Percentiles rank a stretch among this genome's conserved stretches.
Evolutionary conservation across 164 flowering plant species (phyloP).

Genomic region (Stephania japonica): DNA sequence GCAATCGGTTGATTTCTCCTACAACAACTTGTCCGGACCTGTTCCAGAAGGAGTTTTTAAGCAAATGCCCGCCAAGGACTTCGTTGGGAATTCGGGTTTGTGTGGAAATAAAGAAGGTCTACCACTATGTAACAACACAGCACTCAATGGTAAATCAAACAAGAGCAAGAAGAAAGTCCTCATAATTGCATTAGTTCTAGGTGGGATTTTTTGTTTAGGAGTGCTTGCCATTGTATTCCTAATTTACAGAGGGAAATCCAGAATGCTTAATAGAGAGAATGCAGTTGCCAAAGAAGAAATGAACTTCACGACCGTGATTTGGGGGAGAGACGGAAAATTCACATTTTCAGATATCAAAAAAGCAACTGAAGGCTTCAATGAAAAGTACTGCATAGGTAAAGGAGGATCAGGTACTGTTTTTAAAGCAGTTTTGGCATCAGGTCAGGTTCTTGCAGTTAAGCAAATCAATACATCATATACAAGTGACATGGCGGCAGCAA

Average conservation of each 20-base stretch:
- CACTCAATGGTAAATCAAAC: neutral
- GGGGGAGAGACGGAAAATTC: conserved; percentile 48
- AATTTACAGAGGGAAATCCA: conserved; percentile 9
- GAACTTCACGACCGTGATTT: conserved; percentile 24
- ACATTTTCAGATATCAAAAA: conserved; percentile 39
- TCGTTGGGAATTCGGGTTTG: conserved; percentile 23
- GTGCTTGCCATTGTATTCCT: conserved; percentile 6
- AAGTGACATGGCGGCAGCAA: conserved; percentile 20
- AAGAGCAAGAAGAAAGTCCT: conserved; percentile 21
- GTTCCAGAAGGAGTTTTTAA: conserved; percentile 29
- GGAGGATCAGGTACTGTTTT: conserved; percentile 65
- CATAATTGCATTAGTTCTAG: conserved; percentile 26
- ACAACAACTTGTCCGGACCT: conserved; percentile 41
- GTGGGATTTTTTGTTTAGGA: conserved; percentile 12
- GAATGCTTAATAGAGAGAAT: conserved; percentile 16
- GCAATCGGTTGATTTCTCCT: conserved; percentile 36
- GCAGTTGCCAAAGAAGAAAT: neutral
- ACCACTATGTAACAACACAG: conserved; percentile 16
- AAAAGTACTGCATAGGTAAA: conserved; percentile 44
- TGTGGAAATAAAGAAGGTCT: conserved; percentile 42
- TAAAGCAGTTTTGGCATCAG: conserved; percentile 37
- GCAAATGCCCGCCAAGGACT: conserved; percentile 8
- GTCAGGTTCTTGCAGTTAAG: conserved; percentile 54
- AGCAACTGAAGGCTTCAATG: conserved; percentile 49
- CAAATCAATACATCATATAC: conserved; percentile 33